These are phyloP conservation scores for Yamadazyma epiphylla DNA, from an alignment of 1,139 yeast species.

Conservation along the genomic window DNA sequence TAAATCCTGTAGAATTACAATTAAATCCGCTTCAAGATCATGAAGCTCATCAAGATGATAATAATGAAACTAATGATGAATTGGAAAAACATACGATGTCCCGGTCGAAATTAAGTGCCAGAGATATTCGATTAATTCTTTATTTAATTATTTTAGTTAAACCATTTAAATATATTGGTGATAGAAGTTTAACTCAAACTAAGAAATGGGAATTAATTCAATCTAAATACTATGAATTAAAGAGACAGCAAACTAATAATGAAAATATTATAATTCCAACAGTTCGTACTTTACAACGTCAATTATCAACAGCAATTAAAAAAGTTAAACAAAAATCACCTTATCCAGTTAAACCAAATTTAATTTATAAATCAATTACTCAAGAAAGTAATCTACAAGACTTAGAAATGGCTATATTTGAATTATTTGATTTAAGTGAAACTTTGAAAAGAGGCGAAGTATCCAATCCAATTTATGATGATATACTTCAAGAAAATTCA, in stretches of 20 bases:
- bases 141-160: constrained; percentile 28
- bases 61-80: no score
- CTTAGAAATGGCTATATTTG: constrained; percentile 26
- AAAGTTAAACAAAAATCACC: constrained; percentile 19
- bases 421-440: constrained; percentile 31
- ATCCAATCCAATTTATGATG: no score
- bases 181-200: constrained; percentile 29
- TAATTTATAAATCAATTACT: constrained; percentile 16
- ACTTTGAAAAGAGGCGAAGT: constrained; percentile 26
- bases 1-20: no score
- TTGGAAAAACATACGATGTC: background rate
- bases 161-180: constrained; percentile 38
- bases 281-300: constrained; percentile 35
- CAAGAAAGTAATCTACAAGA: constrained; percentile 20
- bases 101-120: constrained; percentile 21
- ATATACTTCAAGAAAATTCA: no score
- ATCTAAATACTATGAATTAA: constrained; percentile 19
- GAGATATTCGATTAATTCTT: constrained; percentile 28
- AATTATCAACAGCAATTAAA: constrained; percentile 30
- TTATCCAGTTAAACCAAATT: constrained; percentile 2
- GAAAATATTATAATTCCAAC: constrained; percentile 24
- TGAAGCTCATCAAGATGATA: no score
- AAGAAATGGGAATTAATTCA: constrained; percentile 36
- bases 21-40: no score
- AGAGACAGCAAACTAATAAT: constrained; percentile 8